Conservation (phyloP, 345 rosid species). For the Rhodamnia argentea region DNA sequence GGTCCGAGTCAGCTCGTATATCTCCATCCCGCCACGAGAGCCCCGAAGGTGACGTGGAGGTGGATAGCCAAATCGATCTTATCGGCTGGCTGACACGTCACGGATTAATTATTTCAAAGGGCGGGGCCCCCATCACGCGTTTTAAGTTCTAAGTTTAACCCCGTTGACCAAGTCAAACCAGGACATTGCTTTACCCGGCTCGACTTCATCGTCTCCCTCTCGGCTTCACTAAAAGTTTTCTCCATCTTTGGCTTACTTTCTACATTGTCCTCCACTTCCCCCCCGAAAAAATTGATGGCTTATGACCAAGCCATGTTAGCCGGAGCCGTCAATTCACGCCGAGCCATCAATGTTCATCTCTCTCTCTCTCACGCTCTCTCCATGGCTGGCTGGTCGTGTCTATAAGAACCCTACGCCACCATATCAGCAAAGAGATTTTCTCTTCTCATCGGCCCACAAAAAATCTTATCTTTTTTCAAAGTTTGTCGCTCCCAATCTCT, state of each 20-base stretch:
- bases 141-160: not conserved
- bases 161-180: not conserved
- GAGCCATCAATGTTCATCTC: constrained; percentile 9
- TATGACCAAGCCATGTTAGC: constrained; percentile 8
- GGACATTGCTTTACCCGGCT: not conserved
- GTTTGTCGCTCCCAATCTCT: constrained; percentile 31
- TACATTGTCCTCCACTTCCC: not conserved
- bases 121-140: not conserved
- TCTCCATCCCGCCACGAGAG: not conserved
- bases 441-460: not conserved
- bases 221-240: not conserved
- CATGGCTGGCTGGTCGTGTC: not conserved
- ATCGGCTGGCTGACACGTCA: not conserved
- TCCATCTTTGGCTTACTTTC: not conserved
- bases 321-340: constrained; percentile 15
- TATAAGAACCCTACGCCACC: constrained; percentile 23
- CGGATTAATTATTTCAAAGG: not conserved
- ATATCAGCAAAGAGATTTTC: not conserved
- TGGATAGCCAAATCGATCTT: not conserved
- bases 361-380: not conserved
- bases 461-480: constrained; percentile 6
- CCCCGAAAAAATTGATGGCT: not conserved
- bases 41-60: not conserved
- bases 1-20: not conserved
- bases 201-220: not conserved